These are phyloP conservation scores for Hanseniaspora singularis DNA, from an alignment of 805 yeast genomes.

Conservation along the genomic window DNA sequence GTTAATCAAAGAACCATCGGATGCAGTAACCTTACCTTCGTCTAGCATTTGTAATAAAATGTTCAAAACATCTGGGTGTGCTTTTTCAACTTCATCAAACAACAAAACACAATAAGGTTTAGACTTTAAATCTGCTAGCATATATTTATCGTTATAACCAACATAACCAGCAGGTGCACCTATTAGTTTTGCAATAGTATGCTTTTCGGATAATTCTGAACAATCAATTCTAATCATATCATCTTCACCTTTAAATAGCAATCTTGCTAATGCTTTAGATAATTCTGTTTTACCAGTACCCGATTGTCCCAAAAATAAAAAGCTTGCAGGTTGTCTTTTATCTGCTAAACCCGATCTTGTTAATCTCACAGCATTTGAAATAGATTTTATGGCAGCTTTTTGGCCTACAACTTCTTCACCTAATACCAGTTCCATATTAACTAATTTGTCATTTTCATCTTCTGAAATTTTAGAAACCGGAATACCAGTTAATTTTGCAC, in stretches of 20 bases:
- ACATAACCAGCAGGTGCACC: slow-evolving; percentile 98
- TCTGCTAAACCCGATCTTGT: slow-evolving; percentile 90
- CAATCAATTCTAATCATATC: slow-evolving; percentile 97
- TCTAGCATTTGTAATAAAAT: slow-evolving; percentile 84
- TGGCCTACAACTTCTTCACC: slow-evolving; percentile 86
- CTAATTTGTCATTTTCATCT: slow-evolving; percentile 86
- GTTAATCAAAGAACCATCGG: slow-evolving; percentile 86
- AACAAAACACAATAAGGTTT: slow-evolving; percentile 92
- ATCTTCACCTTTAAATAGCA: slow-evolving; percentile 87
- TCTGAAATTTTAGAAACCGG: slow-evolving; percentile 91
- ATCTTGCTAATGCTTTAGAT: slow-evolving; percentile 93
- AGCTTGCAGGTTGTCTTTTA: slow-evolving; percentile 93
- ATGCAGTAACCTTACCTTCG: slow-evolving; percentile 91
- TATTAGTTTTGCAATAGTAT: slow-evolving; percentile 84
- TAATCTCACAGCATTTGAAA: slow-evolving; percentile 85
- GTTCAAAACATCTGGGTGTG: slow-evolving; percentile 94
- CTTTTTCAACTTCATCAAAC: slow-evolving; percentile 96
- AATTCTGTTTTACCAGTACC: slow-evolving; percentile 98
- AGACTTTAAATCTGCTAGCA: slow-evolving; percentile 78
- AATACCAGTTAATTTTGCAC: slow-evolving; percentile 91
- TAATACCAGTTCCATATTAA: slow-evolving; percentile 84
- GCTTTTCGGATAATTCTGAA: slow-evolving; percentile 88
- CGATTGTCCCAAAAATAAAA: slow-evolving; percentile 84
- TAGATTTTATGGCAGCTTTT: slow-evolving; percentile 89
- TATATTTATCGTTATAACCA: slow-evolving; percentile 96